Conservation (phyloP, 805 yeast species). For the Ogataea nonfermentans region DNA sequence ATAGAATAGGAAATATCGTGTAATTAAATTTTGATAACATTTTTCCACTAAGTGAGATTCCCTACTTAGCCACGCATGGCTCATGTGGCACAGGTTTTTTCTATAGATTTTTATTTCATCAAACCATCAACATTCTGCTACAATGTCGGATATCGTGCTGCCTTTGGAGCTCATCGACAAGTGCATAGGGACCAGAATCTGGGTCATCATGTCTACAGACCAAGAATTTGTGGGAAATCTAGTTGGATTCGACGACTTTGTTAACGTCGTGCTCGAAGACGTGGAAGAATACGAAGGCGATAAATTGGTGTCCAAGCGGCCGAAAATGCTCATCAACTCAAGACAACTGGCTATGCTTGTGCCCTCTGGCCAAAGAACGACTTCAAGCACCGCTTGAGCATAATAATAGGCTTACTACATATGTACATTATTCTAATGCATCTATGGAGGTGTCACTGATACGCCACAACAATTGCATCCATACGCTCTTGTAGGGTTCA, state of each 20-base stretch:
- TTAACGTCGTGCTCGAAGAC: slow-evolving; percentile 83
- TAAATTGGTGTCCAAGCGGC: slow-evolving; percentile 43
- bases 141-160: slow-evolving; percentile 33
- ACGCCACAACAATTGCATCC: slow-evolving; percentile 77
- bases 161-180: slow-evolving; percentile 89
- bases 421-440: slow-evolving; percentile 32
- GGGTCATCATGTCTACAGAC: slow-evolving; percentile 62
- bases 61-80: not conserved
- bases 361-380: slow-evolving; percentile 47
- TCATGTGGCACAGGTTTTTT: not conserved
- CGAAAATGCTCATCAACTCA: slow-evolving; percentile 69
- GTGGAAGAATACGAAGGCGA: slow-evolving; percentile 59
- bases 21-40: slow-evolving; percentile 1
- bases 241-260: slow-evolving; percentile 93
- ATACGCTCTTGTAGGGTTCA: slow-evolving; percentile 62
- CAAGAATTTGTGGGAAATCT: slow-evolving; percentile 87
- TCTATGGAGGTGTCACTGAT: slow-evolving; percentile 57
- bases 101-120: not conserved
- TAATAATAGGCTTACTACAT: not conserved
- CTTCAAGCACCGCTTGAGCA: slow-evolving; percentile 8
- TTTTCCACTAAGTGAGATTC: not conserved
- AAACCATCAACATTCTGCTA: not conserved
- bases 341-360: slow-evolving; percentile 66
- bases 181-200: slow-evolving; percentile 75
- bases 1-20: slow-evolving; percentile 3